Base-by-base conservation (phyloP, 768 basidiomycete genomes). In the Tricholomella constricta region DNA sequence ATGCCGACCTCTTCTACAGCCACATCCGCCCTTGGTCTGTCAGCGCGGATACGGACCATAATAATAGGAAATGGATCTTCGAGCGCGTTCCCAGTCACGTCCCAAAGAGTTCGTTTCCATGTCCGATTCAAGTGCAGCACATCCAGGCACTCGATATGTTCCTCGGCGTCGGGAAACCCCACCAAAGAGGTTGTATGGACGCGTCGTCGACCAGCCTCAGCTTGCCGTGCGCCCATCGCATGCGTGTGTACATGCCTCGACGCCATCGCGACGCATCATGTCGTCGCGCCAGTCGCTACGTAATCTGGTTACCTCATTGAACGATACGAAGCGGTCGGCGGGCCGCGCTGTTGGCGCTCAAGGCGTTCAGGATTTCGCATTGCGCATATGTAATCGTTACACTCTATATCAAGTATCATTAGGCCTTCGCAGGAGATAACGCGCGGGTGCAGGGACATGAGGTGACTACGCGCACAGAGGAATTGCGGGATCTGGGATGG, bases 171-270 rank as follows among this genome's bases (percentile, higher is more conserved):
- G 82, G 87, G 10, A 27, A n/a, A 32, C 23, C 41, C 2, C 41
- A 22, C n/a, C 15, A 15, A 22, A 17, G 5, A 9, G n/a, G n/a
- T n/a, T n/a, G n/a, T n/a, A n/a, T n/a, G n/a, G 23, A 4, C 27
- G 26, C 38, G 23, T 22, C n/a, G 23, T 52, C 51, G 23, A 37
- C 36, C 20, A 43, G 45, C 9, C 46, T 42, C 11, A 54, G 52
- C 17, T n/a, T 40, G 26, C 42, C 52, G 9, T 54, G 48, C 31
- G 52, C 52, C 60, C 79, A 83, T 59, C 80, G 87, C 26, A 92
- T 93, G 91, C 80, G 86, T 55, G 71, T 73, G 22, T 94, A 94
- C 71, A 94, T 94, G 92, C 91, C 92, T 0, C 79, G 82, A 4
- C 83, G 86, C 56, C 91, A 94, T 62, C 83, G 91, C 61, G 78